Conservation (phyloP, 2,329 filamentous ascomycete species). For the Leptographium galeiforme region DNA sequence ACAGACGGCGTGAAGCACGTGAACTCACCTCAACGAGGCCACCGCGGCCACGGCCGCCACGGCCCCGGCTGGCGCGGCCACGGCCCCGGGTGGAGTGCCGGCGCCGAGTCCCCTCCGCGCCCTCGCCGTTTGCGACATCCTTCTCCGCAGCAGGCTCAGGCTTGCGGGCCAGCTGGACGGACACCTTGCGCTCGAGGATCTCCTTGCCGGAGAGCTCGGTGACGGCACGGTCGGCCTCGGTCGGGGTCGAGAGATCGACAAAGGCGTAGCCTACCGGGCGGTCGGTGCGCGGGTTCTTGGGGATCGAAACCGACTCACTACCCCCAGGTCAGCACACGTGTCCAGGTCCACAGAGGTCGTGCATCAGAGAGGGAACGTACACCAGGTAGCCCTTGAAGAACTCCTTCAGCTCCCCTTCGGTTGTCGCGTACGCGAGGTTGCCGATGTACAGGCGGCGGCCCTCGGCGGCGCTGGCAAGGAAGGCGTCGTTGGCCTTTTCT, state of each 20-base stretch:
- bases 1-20: neutral
- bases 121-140: conserved; percentile 68
- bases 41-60: conserved; percentile 52
- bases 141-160: conserved; percentile 76
- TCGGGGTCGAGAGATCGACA: conserved; percentile 89
- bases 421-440: conserved; percentile 99
- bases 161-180: conserved; percentile 95
- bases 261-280: conserved; percentile 98
- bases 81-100: conserved; percentile 51
- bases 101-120: conserved; percentile 50
- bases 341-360: neutral
- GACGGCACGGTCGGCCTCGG: conserved; percentile 91
- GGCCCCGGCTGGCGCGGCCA: conserved; percentile 52
- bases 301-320: conserved; percentile 97
- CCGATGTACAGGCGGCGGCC: conserved; percentile 99
- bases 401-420: conserved; percentile 98
- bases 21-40: conserved; percentile 44
- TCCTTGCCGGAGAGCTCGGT: conserved; percentile 91
- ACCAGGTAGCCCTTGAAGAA: conserved; percentile 99
- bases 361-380: conserved; percentile 48
- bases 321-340: conserved; percentile 20
- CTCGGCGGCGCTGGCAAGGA: conserved; percentile 94
- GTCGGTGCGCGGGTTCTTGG: conserved; percentile 97
- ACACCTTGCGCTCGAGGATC: conserved; percentile 97
- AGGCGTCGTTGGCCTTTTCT: conserved; percentile 67